Evolutionary conservation across 2,329 filamentous ascomycete species (phyloP), one percentile per base, ranked within the genome.

Genomic region (Aureobasidium mangrovei): DNA sequence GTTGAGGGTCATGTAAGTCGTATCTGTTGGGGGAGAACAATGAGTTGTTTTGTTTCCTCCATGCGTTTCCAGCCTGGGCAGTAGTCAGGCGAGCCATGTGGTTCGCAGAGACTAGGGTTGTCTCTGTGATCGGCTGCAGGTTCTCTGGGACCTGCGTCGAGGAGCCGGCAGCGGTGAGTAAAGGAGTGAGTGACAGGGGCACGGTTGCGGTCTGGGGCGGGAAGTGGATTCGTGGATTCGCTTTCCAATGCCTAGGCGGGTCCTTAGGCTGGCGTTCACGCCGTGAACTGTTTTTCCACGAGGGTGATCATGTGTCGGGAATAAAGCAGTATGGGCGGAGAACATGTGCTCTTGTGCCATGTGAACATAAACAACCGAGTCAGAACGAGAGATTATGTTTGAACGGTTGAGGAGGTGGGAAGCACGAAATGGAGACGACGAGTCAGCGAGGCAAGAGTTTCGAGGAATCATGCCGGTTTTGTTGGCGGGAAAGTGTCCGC

Each of bases 101-200:
- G 26, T 29, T 4, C 41, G 27, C 41, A 31, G 12, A 39, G 36
- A 43, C 8, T 31, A 43, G 9, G 41, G 41, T 31, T 7, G 9
- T n/a, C 41, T n/a, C n/a, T 39, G 9, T 35, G 47, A 51, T 51
- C 47, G 47, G 29, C 47, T 51, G 47, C 38, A 51, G 47, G 47
- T 51, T 38, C 33, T 27, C 31, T 42, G 36, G 38, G 47, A 51
- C 47, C 47, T 51, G 47, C 47, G 35, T 40, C 36, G 10, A 51
- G 38, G 47, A 51, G 47, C 47, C 47, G 47, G 38, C 8, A 28
- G 47, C 47, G 47, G 47, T 51, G 47, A 51, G 38, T 38, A 51
- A 39, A 39, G 26, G 26, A 49, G 27, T n/a, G 29, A 42, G 47
- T 51, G 47, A 51, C 47, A 51, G 47, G 38, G 47, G 47, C 47